Evolutionary conservation across 2,329 filamentous ascomycete genomes (phyloP), one percentile per base, ranked within the genome.

Genomic region (Fusarium brevicatenulatum): DNA sequence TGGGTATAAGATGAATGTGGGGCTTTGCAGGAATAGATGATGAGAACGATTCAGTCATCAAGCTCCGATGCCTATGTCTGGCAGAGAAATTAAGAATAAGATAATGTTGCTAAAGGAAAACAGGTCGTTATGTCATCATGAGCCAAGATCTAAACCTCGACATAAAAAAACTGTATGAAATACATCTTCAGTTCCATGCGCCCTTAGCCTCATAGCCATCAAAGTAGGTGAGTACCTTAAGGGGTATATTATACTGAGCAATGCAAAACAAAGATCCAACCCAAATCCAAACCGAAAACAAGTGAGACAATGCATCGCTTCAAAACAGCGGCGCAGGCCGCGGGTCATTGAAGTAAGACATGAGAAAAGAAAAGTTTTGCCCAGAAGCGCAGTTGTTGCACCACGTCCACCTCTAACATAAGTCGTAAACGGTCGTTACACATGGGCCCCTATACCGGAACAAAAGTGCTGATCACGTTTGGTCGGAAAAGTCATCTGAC

Each of bases 361-460:
- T 18, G 19, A 40, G 34, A 54, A 73, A 44, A 43, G 32, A 39
- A 77, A 34, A 34, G 21, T 66, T 65, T 65, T 66, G 58, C 56
- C 74, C 63, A 44, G 36, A 59, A 77, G 66, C 62, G 72, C 66
- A 65, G 58, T 56, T 63, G 49, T 59, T 58, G 59, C 53, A 66
- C 70, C 68, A 47, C 69, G 39, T 68, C 58, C 67, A 71, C 58
- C 72, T 67, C 71, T 71, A 73, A 71, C 59, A 73, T 65, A 71
- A 71, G 67, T 74, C 71, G 71, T 73, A 73, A 70, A 73, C 53
- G 63, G 71, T 73, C 71, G 71, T 73, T 68, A 71, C 63, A 69
- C 64, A 68, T 67, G 42, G 66, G 59, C 52, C 42, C 50, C 44
- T 52, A 53, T 54, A 39, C 60, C 42, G n/a, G 42, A 50, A 39